Evolutionary conservation across 2,329 filamentous ascomycete species (phyloP), one percentile per base, ranked within the genome.

Genomic region (Penicillium sumatraense): DNA sequence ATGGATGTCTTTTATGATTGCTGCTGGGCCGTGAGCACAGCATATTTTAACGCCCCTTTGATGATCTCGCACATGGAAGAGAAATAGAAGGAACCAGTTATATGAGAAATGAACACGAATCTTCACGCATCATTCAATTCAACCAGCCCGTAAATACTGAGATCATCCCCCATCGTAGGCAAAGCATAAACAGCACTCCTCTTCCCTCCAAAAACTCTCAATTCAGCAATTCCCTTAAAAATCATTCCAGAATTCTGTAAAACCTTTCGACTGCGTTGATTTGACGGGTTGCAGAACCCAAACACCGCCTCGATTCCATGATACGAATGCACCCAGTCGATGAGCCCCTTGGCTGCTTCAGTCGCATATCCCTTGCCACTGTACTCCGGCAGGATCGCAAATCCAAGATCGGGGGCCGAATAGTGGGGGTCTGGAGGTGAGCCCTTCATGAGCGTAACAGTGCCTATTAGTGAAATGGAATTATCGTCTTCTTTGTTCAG

Each of bases 321-420:
- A 14, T 59, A 46, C 1, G 20, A 20, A 2, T 23, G 49, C n/a
- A 59, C 59, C 35, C 61, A 67, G 3, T 58, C 55, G 21, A 69
- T 20, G 10, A 67, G 13, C 5, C 57, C 61, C 24, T 49, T 49
- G 8, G 56, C 58, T 1, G 66, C 67, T 31, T 68, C 67, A 7
- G 67, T 60, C 14, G 63, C 66, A 50, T 68, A 68, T 3, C 67
- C 67, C 36, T 66, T 68, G 6, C 65, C 60, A 48, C 54, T 64
- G 21, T 64, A 53, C 21, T 66, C 60, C 0, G 65, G 60, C 16
- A 68, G 29, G 8, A 68, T 55, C 3, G 60, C 52, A 51, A 58
- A 69, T 16, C 67, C 65, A 20, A 70, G 52, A 51, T 69, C 67
- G 3, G 65, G 66, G 3, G 59, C 64, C 7, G 42, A 26, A 29